phyloP scores from a whole-genome alignment of 75 land plant genomes.

The Pseudotsuga menziesii region DNA sequence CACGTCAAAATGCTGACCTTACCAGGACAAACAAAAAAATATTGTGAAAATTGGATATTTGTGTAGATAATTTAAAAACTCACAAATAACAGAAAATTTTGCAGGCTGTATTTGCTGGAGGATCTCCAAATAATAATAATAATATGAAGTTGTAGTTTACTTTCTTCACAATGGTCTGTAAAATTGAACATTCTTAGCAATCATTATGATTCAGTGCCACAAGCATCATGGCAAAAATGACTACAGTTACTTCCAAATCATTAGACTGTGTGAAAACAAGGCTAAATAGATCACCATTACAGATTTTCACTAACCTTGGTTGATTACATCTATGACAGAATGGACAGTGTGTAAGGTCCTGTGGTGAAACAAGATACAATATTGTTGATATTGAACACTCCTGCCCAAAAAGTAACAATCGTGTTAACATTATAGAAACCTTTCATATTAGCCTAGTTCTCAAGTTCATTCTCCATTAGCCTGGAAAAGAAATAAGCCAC shows the following conservation, averaged over 20 bases:
- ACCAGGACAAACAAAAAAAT: not conserved
- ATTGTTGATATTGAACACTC: slow-evolving; percentile 98
- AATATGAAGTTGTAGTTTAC: not conserved
- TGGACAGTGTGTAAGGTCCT: slow-evolving; percentile 96
- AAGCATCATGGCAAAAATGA: not conserved
- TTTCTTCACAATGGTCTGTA: too few relatives aligned
- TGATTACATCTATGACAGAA: slow-evolving; percentile 98
- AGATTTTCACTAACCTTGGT: slow-evolving; percentile 63
- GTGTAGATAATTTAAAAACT: not conserved
- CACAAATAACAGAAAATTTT: not conserved
- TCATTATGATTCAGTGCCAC: not conserved
- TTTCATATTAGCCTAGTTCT: not conserved
- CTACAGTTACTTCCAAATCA: not conserved
- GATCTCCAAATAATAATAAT: not conserved
- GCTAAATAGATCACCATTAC: not conserved
- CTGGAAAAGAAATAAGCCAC: slow-evolving; percentile 7
- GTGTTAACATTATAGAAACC: not conserved
- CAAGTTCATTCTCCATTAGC: not conserved
- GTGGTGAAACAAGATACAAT: slow-evolving; percentile 93
- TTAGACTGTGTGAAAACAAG: not conserved
- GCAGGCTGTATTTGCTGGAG: not conserved
- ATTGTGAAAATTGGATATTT: not conserved
- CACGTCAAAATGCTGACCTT: not conserved
- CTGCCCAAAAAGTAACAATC: slow-evolving; percentile 32
- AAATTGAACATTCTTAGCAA: not conserved